These are phyloP conservation scores for Lactuca saligna DNA, from an alignment of 129 eudicot species.

Conservation along the genomic window DNA sequence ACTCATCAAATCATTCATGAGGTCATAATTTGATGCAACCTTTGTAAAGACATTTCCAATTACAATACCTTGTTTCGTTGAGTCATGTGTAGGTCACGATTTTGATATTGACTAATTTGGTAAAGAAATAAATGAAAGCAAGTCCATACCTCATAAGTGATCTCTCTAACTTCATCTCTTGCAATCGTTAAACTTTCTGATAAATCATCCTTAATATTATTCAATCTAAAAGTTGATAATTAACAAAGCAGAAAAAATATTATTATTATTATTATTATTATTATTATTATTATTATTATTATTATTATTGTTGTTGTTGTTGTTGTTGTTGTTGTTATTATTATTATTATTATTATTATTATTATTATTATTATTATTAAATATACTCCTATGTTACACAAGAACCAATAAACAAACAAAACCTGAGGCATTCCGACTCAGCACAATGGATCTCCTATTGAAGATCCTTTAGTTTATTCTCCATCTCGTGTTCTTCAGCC, in stretches of 20 bases:
- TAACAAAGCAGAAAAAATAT: conserved; percentile 22
- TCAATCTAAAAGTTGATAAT: conserved; percentile 46
- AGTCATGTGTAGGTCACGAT: conserved; percentile 49
- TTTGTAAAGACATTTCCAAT: background rate
- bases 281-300: no score
- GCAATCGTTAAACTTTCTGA: conserved; percentile 37
- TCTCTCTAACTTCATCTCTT: conserved; percentile 40
- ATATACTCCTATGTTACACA: conserved; percentile 4
- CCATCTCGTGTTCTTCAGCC: conserved; percentile 89
- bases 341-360: background rate
- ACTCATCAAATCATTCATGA: no score
- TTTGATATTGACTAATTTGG: conserved; percentile 27
- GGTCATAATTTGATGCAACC: no score
- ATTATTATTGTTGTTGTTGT: no score
- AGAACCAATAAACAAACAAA: conserved; percentile 1
- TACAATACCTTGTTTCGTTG: conserved; percentile 66
- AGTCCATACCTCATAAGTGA: conserved; percentile 48
- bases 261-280: background rate
- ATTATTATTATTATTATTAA: background rate
- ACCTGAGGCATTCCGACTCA: conserved; percentile 48
- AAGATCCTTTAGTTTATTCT: conserved; percentile 59
- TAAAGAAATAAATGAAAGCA: conserved; percentile 3
- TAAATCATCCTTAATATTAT: conserved; percentile 52
- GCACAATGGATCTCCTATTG: conserved; percentile 60
- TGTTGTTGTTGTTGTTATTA: no score